phyloP scores from a whole-genome alignment of 148 eudicot species.

The Silene uniflora region DNA sequence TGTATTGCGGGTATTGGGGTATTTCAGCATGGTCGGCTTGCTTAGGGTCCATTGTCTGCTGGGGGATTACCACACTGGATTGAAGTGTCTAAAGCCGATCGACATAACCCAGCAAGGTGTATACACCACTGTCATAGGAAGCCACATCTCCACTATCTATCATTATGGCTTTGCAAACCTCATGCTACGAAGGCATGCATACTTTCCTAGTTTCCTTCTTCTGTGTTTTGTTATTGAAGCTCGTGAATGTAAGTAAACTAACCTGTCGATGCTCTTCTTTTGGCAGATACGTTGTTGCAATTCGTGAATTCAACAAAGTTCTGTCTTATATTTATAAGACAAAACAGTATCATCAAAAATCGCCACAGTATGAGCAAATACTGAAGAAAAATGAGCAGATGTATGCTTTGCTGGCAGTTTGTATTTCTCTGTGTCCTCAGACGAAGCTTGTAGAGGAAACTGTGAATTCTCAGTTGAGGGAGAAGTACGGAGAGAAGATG shows the following conservation, averaged over 20 bases:
- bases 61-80: slow-evolving; percentile 95
- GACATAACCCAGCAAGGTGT: slow-evolving; percentile 97
- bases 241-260: slow-evolving; percentile 1
- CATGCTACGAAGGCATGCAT: slow-evolving; percentile 79
- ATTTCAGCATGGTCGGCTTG: slow-evolving; percentile 98
- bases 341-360: slow-evolving; percentile 87
- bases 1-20: slow-evolving; percentile 92
- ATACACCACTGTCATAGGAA: slow-evolving; percentile 86
- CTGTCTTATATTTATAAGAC: slow-evolving; percentile 84
- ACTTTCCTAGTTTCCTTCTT: neutral
- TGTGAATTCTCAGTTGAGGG: slow-evolving; percentile 80
- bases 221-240: slow-evolving; percentile 5
- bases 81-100: slow-evolving; percentile 86
- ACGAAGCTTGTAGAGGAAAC: slow-evolving; percentile 89
- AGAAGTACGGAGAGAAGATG: slow-evolving; percentile 97
- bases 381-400: slow-evolving; percentile 98
- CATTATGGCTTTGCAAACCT: slow-evolving; percentile 99
- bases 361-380: slow-evolving; percentile 94
- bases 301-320: slow-evolving; percentile 83
- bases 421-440: slow-evolving; percentile 89
- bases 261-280: neutral
- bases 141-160: slow-evolving; percentile 91
- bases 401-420: slow-evolving; percentile 90
- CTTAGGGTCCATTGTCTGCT: slow-evolving; percentile 85
- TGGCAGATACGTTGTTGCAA: slow-evolving; percentile 76